These are phyloP conservation scores for Quercus mongolica DNA, from an alignment of 306 rosid species.

Conservation along the genomic window DNA sequence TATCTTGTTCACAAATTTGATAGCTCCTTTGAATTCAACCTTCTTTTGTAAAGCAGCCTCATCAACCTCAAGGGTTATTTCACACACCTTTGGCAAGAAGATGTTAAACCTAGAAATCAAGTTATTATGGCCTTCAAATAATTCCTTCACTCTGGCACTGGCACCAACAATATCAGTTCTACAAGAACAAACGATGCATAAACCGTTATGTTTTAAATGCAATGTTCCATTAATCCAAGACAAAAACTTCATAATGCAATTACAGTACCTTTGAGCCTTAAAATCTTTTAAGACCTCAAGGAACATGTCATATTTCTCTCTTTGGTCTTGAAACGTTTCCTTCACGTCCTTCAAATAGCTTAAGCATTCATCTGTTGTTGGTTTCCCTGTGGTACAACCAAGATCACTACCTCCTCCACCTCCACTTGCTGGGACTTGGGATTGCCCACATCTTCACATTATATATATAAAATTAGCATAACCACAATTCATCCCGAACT, in stretches of 20 bases:
- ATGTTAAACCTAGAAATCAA: slow-evolving; percentile 93
- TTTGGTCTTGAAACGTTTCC: slow-evolving; percentile 81
- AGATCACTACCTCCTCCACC: neutral
- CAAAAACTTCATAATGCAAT: slow-evolving; percentile 1
- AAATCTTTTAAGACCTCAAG: slow-evolving; percentile 95
- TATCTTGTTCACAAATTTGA: slow-evolving; percentile 92
- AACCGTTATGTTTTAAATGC: slow-evolving; percentile 12
- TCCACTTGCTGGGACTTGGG: slow-evolving; percentile 55
- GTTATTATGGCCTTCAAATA: slow-evolving; percentile 87
- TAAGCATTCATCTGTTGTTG: slow-evolving; percentile 72
- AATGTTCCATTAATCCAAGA: slow-evolving; percentile 6
- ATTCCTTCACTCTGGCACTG: slow-evolving; percentile 87
- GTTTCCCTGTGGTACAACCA: slow-evolving; percentile 45
- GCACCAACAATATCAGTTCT: slow-evolving; percentile 93
- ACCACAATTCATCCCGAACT: neutral
- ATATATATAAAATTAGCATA: neutral
- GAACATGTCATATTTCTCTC: slow-evolving; percentile 75
- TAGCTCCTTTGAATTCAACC: slow-evolving; percentile 95
- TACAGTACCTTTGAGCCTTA: slow-evolving; percentile 84
- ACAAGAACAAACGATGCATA: slow-evolving; percentile 24
- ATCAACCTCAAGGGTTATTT: slow-evolving; percentile 79
- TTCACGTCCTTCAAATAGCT: slow-evolving; percentile 81
- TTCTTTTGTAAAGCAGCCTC: slow-evolving; percentile 75
- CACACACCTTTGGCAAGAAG: slow-evolving; percentile 93
- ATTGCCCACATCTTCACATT: slow-evolving; percentile 56